phyloP scores from a whole-genome alignment of 129 eudicot species.

The Saussurea involucrata region DNA sequence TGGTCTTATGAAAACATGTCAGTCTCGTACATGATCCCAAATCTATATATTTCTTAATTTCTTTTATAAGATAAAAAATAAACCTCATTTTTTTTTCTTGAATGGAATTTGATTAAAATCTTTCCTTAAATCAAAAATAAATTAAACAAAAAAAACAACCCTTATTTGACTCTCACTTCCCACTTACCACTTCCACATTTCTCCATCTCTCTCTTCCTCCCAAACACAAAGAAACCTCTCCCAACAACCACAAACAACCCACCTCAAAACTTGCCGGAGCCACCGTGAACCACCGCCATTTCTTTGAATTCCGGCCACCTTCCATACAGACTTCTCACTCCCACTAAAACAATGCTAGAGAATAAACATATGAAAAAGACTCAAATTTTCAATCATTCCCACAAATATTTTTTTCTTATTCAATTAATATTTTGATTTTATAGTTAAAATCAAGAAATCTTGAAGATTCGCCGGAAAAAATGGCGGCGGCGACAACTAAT shows the following conservation, averaged over 20 bases:
- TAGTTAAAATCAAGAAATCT: conserved; percentile 14
- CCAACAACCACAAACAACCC: conserved; percentile 20
- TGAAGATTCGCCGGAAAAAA: conserved; percentile 8
- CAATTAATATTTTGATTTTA: neutral
- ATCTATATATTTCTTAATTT: no score
- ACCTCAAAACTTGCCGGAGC: conserved; percentile 32
- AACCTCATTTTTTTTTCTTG: neutral
- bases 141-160: conserved; percentile 26
- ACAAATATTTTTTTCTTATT: conserved; percentile 3
- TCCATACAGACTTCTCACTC: conserved; percentile 10
- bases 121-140: conserved; percentile 14
- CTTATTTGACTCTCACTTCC: conserved; percentile 32
- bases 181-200: conserved; percentile 19
- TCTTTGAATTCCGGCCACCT: conserved; percentile 32
- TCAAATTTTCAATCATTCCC: conserved; percentile 14
- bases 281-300: conserved; percentile 43
- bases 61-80: no score
- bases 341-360: conserved; percentile 12
- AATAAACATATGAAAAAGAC: neutral
- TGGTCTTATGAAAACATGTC: no score
- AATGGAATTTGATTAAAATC: conserved; percentile 8
- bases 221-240: conserved; percentile 31
- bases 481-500: conserved; percentile 38
- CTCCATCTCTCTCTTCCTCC: conserved; percentile 11
- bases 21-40: no score